These are phyloP conservation scores for Pyrenophora tritici-repentis DNA, from an alignment of 2,329 filamentous ascomycete genomes.

Conservation along the genomic window DNA sequence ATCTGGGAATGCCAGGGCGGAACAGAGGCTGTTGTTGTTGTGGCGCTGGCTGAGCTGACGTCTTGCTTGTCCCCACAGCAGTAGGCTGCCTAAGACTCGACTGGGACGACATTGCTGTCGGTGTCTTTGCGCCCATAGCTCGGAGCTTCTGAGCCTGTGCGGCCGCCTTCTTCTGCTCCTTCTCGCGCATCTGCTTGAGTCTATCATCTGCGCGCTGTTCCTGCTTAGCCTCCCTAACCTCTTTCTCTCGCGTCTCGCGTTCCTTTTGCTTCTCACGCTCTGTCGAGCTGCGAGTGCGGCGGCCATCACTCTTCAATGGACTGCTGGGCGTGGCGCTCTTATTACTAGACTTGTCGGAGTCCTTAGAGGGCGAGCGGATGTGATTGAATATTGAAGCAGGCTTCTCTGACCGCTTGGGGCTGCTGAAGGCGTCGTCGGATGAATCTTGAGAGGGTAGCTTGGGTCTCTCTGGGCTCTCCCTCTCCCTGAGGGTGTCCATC, in stretches of 20 bases:
- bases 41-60: slow-evolving; percentile 42
- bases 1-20: slow-evolving; percentile 30
- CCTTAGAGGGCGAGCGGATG: slow-evolving; percentile 43
- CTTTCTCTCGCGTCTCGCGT: slow-evolving; percentile 64
- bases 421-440: slow-evolving; percentile 42
- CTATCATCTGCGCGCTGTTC: slow-evolving; percentile 65
- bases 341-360: slow-evolving; percentile 40
- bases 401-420: slow-evolving; percentile 42
- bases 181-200: slow-evolving; percentile 69
- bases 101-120: slow-evolving; percentile 44
- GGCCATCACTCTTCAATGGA: slow-evolving; percentile 42
- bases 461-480: slow-evolving; percentile 35
- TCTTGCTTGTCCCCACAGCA: slow-evolving; percentile 53
- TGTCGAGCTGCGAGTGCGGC: slow-evolving; percentile 63
- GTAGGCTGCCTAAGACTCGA: slow-evolving; percentile 36
- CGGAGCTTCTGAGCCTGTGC: slow-evolving; percentile 50
- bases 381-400: slow-evolving; percentile 42
- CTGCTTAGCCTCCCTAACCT: slow-evolving; percentile 62
- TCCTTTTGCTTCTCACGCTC: slow-evolving; percentile 64
- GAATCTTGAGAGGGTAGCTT: slow-evolving; percentile 31
- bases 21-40: slow-evolving; percentile 39
- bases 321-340: slow-evolving; percentile 32
- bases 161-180: slow-evolving; percentile 70
- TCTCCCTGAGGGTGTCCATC: slow-evolving; percentile 56
- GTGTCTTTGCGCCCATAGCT: slow-evolving; percentile 56